Evolutionary conservation across 1,139 yeast genomes (phyloP).

Genomic region (Candida pseudoviswanathii): DNA sequence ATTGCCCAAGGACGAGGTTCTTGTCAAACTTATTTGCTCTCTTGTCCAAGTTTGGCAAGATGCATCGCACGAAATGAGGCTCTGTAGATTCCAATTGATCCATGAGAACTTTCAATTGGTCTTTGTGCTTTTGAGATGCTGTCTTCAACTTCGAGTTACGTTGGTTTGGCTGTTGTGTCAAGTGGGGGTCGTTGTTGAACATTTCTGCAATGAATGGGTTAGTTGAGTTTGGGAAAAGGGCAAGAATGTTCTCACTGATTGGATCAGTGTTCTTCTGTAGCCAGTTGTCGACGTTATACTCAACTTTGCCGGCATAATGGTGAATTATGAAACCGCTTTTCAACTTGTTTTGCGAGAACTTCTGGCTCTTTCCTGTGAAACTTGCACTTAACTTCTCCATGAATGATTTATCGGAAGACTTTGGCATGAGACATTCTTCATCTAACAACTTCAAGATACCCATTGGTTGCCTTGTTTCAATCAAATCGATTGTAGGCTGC

Average conservation of each 20-base stretch:
- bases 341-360: constrained; percentile 71
- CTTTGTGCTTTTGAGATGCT: constrained; percentile 83
- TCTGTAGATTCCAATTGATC: constrained; percentile 76
- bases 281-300: constrained; percentile 92
- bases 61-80: constrained; percentile 97
- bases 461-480: constrained; percentile 75
- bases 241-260: constrained; percentile 72
- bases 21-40: constrained; percentile 74
- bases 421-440: constrained; percentile 95
- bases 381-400: constrained; percentile 73
- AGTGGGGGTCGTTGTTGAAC: constrained; percentile 27
- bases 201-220: constrained; percentile 47
- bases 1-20: constrained; percentile 77
- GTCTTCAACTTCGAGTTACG: constrained; percentile 57
- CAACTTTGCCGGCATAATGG: constrained; percentile 96
- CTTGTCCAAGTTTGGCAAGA: constrained; percentile 83
- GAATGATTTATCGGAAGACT: constrained; percentile 80
- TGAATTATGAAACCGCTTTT: constrained; percentile 74
- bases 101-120: constrained; percentile 75
- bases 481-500: constrained; percentile 91
- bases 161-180: constrained; percentile 10
- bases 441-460: constrained; percentile 89
- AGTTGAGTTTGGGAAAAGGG: constrained; percentile 55
- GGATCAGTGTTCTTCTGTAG: constrained; percentile 95
- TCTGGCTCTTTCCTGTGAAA: constrained; percentile 60